A percentile compares a stretch with the other conserved stretches of the same genome.
These are phyloP conservation scores for Symbiodinium pilosum DNA, from an alignment of 73 alveolate species.

Conservation along the genomic window DNA sequence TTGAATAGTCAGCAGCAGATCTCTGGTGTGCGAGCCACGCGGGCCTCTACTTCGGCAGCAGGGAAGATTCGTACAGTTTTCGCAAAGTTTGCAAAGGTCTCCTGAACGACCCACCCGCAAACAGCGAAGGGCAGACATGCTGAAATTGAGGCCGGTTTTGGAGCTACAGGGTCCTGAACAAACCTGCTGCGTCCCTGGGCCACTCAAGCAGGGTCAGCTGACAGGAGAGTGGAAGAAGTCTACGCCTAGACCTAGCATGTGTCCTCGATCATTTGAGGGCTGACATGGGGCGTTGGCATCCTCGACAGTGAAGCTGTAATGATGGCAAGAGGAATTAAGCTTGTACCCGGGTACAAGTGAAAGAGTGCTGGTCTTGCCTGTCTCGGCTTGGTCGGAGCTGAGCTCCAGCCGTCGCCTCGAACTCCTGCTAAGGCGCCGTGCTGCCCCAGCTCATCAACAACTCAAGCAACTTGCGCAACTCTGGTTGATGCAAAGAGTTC, in stretches of 20 bases:
- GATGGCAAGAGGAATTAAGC: no score
- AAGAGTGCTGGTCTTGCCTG: not conserved
- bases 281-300: conserved; percentile 81
- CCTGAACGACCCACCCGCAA: not conserved
- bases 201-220: no score
- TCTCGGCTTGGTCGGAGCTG: conserved; percentile 54
- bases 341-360: not conserved
- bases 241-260: no score
- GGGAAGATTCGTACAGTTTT: conserved; percentile 59
- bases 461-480: no score
- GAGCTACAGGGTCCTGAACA: no score
- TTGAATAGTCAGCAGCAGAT: no score
- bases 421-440: not conserved
- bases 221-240: no score
- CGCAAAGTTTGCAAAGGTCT: conserved; percentile 69
- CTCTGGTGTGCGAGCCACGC: not conserved
- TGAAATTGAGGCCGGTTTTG: no score
- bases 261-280: conserved; percentile 69
- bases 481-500: no score
- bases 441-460: no score
- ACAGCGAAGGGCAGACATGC: not conserved
- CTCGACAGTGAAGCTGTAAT: no score
- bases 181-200: no score
- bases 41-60: conserved; percentile 59
- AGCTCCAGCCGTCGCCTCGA: conserved; percentile 14